Evolutionary conservation across 768 basidiomycete genomes (phyloP).

Genomic region (Russula abietina): DNA sequence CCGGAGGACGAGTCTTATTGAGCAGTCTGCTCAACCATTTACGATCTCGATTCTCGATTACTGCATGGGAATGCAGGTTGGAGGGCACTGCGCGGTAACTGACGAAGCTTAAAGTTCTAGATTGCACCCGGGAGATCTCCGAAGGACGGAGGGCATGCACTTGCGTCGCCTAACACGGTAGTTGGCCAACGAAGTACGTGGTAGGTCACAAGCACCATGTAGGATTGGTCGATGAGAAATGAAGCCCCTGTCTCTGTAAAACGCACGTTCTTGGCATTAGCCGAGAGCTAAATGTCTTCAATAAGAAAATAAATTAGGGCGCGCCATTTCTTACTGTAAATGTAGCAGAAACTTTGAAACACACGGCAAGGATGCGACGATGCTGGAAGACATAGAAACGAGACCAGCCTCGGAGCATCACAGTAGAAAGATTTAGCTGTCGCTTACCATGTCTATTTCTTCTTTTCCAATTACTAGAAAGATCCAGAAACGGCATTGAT

Average conservation of each 20-base stretch:
- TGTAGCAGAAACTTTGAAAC: background rate
- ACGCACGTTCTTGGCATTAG: background rate
- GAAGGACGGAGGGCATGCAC: background rate
- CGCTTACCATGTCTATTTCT: background rate
- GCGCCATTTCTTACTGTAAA: background rate
- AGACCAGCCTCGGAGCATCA: background rate
- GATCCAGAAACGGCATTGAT: constrained; percentile 1
- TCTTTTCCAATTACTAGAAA: background rate
- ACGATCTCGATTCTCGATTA: background rate
- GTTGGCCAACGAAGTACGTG: background rate
- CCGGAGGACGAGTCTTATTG: background rate
- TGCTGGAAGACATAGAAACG: background rate
- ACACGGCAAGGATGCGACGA: background rate
- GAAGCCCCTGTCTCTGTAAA: background rate
- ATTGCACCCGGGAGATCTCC: background rate
- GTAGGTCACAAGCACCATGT: background rate
- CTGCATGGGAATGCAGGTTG: background rate
- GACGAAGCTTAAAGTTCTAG: background rate
- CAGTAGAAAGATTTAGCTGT: background rate
- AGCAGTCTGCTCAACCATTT: background rate
- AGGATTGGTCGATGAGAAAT: background rate
- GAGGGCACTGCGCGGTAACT: background rate
- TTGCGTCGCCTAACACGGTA: background rate
- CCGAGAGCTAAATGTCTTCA: background rate
- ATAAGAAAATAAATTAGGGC: background rate